Evolutionary conservation across 1,284 basidiomycete genomes (phyloP).

Genomic region (Mrakiaceae sp.): DNA sequence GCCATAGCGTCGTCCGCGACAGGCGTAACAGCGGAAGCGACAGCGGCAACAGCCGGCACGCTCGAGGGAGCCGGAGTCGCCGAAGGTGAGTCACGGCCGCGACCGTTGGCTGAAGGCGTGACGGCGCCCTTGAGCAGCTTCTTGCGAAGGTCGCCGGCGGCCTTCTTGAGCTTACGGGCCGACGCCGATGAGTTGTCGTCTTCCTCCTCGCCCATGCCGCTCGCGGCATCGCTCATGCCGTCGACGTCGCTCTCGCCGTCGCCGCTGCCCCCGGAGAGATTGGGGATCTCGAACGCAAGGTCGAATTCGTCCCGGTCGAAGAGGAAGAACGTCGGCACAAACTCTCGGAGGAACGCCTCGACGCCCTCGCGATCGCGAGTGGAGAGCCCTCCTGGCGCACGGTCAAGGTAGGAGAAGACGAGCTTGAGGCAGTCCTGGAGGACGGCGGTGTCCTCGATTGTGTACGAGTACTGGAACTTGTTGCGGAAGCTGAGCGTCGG

Average conservation of each 20-base stretch:
- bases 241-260: conserved; percentile 43
- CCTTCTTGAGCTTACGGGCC: conserved; percentile 29
- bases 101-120: conserved; percentile 18
- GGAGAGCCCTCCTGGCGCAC: conserved; percentile 58
- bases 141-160: conserved; percentile 59
- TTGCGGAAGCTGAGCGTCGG: conserved; percentile 37
- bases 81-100: not conserved
- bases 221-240: conserved; percentile 37
- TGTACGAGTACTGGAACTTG: conserved; percentile 62
- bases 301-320: conserved; percentile 66
- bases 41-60: no score
- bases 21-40: not conserved
- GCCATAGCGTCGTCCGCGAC: conserved; percentile 18
- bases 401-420: conserved; percentile 80
- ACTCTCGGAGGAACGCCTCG: conserved; percentile 72
- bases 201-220: conserved; percentile 34
- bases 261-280: conserved; percentile 33
- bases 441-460: conserved; percentile 65
- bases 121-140: conserved; percentile 53
- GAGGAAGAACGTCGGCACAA: conserved; percentile 74
- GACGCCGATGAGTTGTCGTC: conserved; percentile 35
- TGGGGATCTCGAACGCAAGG: conserved; percentile 51
- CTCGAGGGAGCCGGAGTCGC: not conserved
- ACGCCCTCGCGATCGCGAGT: conserved; percentile 66
- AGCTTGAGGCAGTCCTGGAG: conserved; percentile 83